phyloP scores from a whole-genome alignment of 352 stramenopile genomes.

The Albugo candida region DNA sequence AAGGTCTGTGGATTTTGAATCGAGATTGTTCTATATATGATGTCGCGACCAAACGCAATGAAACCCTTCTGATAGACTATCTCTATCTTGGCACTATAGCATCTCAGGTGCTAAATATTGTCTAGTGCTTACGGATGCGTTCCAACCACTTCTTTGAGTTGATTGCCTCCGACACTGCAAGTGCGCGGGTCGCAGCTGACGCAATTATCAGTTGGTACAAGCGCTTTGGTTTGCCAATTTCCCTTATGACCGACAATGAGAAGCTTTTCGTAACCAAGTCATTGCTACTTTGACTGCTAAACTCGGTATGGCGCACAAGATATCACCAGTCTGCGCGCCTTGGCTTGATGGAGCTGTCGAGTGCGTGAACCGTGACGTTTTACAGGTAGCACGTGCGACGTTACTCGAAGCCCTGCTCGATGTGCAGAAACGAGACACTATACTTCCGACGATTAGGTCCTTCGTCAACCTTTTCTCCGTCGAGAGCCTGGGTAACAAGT shows the following conservation, averaged over 20 bases:
- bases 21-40: not conserved
- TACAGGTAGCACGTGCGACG: constrained; percentile 4
- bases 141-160: constrained; percentile 12
- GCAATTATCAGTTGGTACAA: constrained; percentile 11
- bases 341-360: constrained; percentile 9
- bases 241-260: constrained; percentile 7
- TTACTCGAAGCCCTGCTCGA: constrained; percentile 6
- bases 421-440: constrained; percentile 3
- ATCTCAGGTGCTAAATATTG: not conserved
- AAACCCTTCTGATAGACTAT: constrained; percentile 8
- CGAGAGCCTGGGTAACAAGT: not conserved
- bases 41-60: constrained; percentile 8
- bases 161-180: constrained; percentile 3
- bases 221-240: constrained; percentile 6
- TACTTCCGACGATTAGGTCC: constrained; percentile 5
- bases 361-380: constrained; percentile 8
- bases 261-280: constrained; percentile 10
- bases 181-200: not conserved
- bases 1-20: constrained; percentile 5
- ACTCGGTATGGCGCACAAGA: constrained; percentile 1
- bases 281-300: constrained; percentile 10
- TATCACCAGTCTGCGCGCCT: constrained; percentile 5
- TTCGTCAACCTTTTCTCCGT: constrained; percentile 3
- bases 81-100: constrained; percentile 5
- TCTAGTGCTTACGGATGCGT: constrained; percentile 7